Conservation (phyloP, 345 rosid species). For the Salix caprea region DNA sequence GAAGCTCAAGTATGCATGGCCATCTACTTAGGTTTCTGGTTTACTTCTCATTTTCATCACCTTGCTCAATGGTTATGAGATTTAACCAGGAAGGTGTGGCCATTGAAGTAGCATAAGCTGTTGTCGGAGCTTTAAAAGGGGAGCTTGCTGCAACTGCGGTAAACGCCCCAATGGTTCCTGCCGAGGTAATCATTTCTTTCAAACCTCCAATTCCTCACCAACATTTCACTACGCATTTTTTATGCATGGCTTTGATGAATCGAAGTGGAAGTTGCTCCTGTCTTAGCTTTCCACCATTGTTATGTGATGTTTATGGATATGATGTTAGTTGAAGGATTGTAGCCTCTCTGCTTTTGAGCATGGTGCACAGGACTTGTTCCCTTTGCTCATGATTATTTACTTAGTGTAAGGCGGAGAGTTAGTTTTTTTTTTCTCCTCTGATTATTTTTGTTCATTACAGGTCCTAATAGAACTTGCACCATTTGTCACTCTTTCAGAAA, state of each 20-base stretch:
- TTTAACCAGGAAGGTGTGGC: slow-evolving; percentile 19
- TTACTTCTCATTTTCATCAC: not conserved
- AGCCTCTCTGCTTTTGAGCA: not conserved
- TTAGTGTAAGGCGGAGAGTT: not conserved
- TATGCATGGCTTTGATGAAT: not conserved
- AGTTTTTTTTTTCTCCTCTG: not conserved
- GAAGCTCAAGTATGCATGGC: slow-evolving; percentile 22
- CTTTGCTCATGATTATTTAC: not conserved
- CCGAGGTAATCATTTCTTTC: slow-evolving; percentile 9
- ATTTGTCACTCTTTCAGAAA: slow-evolving; percentile 21
- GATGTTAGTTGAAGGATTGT: not conserved
- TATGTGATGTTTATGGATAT: not conserved
- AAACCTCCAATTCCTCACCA: not conserved
- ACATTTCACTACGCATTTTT: not conserved
- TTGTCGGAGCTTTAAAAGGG: slow-evolving; percentile 22
- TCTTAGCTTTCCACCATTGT: not conserved
- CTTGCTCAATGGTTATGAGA: not conserved
- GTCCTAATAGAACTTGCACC: slow-evolving; percentile 22
- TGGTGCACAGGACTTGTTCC: not conserved
- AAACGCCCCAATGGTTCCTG: slow-evolving; percentile 25
- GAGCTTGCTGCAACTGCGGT: slow-evolving; percentile 25
- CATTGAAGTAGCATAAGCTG: slow-evolving; percentile 20
- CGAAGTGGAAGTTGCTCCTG: not conserved
- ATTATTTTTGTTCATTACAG: not conserved
- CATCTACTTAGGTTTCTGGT: not conserved